A percentile compares a stretch with the other conserved stretches of the same genome.
These are phyloP conservation scores for Pyrrhoderma lamaoense DNA, from an alignment of 1,284 basidiomycete species.

Conservation along the genomic window DNA sequence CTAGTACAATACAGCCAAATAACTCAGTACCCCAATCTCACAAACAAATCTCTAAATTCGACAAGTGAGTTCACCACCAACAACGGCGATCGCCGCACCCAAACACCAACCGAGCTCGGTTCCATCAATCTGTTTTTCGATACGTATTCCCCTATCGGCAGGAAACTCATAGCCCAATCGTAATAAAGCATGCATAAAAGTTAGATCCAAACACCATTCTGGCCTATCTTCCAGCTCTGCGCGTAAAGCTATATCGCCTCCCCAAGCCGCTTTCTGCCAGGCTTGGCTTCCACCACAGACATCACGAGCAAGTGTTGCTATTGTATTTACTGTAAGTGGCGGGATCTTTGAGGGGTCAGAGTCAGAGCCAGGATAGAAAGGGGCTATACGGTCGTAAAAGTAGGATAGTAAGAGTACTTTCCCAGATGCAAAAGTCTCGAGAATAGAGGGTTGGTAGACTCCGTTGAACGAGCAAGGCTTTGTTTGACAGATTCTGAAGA, in stretches of 20 bases:
- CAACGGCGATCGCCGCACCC: slow-evolving; percentile 75
- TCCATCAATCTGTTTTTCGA: slow-evolving; percentile 85
- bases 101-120: slow-evolving; percentile 96
- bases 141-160: slow-evolving; percentile 57
- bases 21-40: background rate
- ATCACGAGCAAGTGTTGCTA: slow-evolving; percentile 58
- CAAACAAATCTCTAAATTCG: slow-evolving; percentile 25
- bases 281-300: slow-evolving; percentile 64
- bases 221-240: slow-evolving; percentile 77
- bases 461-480: slow-evolving; percentile 97
- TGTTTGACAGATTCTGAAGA: slow-evolving; percentile 68
- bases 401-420: slow-evolving; percentile 87
- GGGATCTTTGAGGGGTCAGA: slow-evolving; percentile 22
- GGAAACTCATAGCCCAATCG: slow-evolving; percentile 80
- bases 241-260: slow-evolving; percentile 46
- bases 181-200: slow-evolving; percentile 88
- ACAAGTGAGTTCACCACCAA: slow-evolving; percentile 53
- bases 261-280: slow-evolving; percentile 51
- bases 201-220: slow-evolving; percentile 93
- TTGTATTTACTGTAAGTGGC: slow-evolving; percentile 49
- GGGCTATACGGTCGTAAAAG: slow-evolving; percentile 91
- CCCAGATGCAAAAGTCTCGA: slow-evolving; percentile 80
- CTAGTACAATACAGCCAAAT: no score
- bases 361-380: slow-evolving; percentile 47
- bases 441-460: slow-evolving; percentile 93